Evolutionary conservation across 148 eudicot species (phyloP).

Genomic region (Chenopodium suecicum): DNA sequence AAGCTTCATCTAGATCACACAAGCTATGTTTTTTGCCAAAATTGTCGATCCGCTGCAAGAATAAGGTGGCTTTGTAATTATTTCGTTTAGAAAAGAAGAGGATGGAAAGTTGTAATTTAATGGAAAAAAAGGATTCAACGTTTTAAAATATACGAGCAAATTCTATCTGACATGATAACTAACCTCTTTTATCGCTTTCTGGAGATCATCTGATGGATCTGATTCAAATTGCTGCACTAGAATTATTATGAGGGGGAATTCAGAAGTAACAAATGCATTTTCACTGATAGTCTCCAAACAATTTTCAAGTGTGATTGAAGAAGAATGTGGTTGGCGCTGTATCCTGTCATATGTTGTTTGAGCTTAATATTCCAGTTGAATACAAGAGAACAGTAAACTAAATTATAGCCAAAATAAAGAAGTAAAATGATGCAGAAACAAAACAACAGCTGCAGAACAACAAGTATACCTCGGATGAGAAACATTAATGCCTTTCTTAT

Average conservation of each 20-base stretch:
- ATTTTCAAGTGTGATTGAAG: slow-evolving; percentile 42
- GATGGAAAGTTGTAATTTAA: not conserved
- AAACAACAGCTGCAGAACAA: not conserved
- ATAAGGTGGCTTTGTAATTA: not conserved
- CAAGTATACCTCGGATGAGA: slow-evolving; percentile 43
- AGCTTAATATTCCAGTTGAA: not conserved
- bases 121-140: no score
- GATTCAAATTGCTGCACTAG: slow-evolving; percentile 60
- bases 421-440: not conserved
- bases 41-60: slow-evolving; percentile 9
- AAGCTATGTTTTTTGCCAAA: not conserved
- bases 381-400: not conserved
- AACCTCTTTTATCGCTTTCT: slow-evolving; percentile 46
- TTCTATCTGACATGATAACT: not conserved
- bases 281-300: slow-evolving; percentile 63
- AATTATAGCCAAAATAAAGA: not conserved
- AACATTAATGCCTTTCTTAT: slow-evolving; percentile 33
- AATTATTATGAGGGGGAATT: slow-evolving; percentile 61
- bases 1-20: not conserved
- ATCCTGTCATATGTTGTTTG: not conserved
- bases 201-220: slow-evolving; percentile 30
- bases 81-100: not conserved
- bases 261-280: slow-evolving; percentile 50
- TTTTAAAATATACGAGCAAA: not conserved
- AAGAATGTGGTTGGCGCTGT: slow-evolving; percentile 23